Base-by-base conservation (phyloP, 345 rosid genomes). In the Gossypium rotundifolium region DNA sequence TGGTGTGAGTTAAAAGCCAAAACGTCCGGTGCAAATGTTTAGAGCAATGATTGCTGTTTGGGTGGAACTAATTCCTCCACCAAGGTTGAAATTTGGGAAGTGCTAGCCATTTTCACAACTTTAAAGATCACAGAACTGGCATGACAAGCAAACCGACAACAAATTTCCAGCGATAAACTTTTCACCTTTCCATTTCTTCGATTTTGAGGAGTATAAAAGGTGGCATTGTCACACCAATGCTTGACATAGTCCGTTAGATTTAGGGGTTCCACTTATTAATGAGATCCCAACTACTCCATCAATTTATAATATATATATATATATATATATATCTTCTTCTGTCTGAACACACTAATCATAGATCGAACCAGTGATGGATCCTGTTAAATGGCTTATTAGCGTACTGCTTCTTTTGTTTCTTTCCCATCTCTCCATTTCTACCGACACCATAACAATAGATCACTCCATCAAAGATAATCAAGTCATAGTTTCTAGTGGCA, bases 401-500 rank as follows among this genome's bases (percentile, higher is more conserved):
- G 13, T 29, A 0, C 33, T 74, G 11, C 23, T 79, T 44, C 52
- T 85, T 22, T 69, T 79, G 52, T 42, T 70, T 13, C 55, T 81
- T 46, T 8, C 83, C 38, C 66, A 65, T 10, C 70, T 79, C 75
- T 76, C 81, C 33, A 9, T 46, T 55, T 74, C 80, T 42, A 20
- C 59, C 69, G 52, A 65, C 22, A 18, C 51, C 25, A 65, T 89
- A 63, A n/a, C 57, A 40, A 42, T 72, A 77, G 60, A 23, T 76
- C 75, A 80, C 44, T 63, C 76, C 70, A 55, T 88, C 64, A 82
- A 11, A 80, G 92, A 88, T 42, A 42, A 65, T n/a, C 83, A 84
- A 17, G 69, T 82, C 22, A 27, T 90, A 17, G 79, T 73, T 72
- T 90, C 94, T 1, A 9, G 64, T 2, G 79, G 81, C 11, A 77